Evolutionary conservation across 2,329 filamentous ascomycete species (phyloP), one percentile per base, ranked within the genome.

Genomic region (Colletotrichum destructivum): DNA sequence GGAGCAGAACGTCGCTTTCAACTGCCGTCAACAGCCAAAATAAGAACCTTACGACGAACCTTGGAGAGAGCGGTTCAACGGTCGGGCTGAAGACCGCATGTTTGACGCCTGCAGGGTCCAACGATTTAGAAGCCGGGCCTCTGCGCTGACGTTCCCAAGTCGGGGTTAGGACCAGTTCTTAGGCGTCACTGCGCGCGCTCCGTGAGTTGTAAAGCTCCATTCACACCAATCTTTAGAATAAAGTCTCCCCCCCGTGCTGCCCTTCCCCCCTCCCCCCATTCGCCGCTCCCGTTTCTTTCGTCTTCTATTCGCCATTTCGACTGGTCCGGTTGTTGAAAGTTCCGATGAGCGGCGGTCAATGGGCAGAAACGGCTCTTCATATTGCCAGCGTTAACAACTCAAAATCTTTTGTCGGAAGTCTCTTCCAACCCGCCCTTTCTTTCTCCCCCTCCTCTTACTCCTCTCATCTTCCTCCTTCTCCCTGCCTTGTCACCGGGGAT

Each of bases 81-180:
- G 49, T n/a, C n/a, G 16, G 49, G 4, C 4, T 23, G 51, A 69
- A 49, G 9, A 38, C n/a, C 55, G 21, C n/a, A 26, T 46, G 23
- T 31, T 49, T 67, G 68, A 66, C 63, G 56, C 49, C 62, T 67
- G 63, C 68, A 67, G 56, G 68, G 62, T 57, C 63, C 51, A 62
- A 61, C 42, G 49, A 49, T 46, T 46, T 4, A 56, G 40, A 54
- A 40, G 6, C 44, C 6, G n/a, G 49, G 56, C 3, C 18, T 42
- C 8, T 62, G 63, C 64, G 47, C 38, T 47, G 68, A 68, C 55
- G 35, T 51, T 61, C 46, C 51, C 57, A 21, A 35, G 23, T 62
- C 47, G 9, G 52, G 38, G 26, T 42, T 54, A 54, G 57, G 16
- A 47, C 26, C 26, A 26, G 4, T n/a, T n/a, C 1, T 23, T 23